Evolutionary conservation across 345 rosid genomes (phyloP).

Genomic region (Salix caprea): DNA sequence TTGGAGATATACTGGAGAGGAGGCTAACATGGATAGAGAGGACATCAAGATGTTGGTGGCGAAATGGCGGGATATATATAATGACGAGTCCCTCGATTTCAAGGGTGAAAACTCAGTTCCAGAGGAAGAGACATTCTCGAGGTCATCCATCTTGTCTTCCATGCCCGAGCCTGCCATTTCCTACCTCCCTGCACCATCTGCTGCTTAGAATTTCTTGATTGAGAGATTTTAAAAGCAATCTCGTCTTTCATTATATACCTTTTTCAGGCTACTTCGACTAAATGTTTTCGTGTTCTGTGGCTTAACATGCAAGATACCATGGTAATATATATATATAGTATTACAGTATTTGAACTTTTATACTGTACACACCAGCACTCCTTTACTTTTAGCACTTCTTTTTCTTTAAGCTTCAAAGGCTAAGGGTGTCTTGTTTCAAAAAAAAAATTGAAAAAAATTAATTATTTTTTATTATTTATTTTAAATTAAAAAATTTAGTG

Average conservation of each 20-base stretch:
- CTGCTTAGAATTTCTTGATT: conserved; percentile 40
- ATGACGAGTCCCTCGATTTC: conserved; percentile 17
- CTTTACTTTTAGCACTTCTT: background rate
- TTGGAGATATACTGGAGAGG: conserved; percentile 21
- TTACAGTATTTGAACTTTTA: background rate
- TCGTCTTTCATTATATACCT: background rate
- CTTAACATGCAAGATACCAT: background rate
- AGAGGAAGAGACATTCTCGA: conserved; percentile 37
- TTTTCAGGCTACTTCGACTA: background rate
- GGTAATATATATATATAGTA: background rate
- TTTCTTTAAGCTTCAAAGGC: background rate
- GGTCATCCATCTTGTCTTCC: conserved; percentile 43
- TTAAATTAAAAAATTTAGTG: no score
- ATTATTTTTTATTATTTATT: no score
- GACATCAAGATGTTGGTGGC: conserved; percentile 16
- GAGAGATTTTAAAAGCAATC: background rate
- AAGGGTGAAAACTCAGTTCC: conserved; percentile 7
- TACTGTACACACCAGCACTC: background rate
- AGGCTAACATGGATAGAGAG: conserved; percentile 19
- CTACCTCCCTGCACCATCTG: conserved; percentile 61
- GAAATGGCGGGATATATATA: conserved; percentile 20
- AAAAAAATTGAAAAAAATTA: no score
- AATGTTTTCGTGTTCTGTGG: background rate
- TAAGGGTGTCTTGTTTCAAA: no score
- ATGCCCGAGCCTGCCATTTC: conserved; percentile 51